These are phyloP conservation scores for Nicotiana tomentosiformis DNA, from an alignment of 257 asterid species.

Conservation along the genomic window DNA sequence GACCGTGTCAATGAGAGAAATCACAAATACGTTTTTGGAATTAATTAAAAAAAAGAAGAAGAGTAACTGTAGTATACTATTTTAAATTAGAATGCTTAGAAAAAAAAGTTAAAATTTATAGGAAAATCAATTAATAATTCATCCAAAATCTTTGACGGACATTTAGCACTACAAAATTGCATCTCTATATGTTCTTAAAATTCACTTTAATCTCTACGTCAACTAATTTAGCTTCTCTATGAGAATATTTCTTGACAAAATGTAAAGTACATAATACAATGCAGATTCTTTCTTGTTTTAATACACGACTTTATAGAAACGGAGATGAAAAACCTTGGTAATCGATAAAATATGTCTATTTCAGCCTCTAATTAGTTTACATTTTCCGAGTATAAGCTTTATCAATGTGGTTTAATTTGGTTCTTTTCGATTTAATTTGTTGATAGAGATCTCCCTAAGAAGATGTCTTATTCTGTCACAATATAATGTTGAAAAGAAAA, in stretches of 20 bases:
- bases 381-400: background rate
- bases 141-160: too few species aligned
- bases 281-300: background rate
- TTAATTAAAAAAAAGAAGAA: background rate
- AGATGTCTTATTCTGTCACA: background rate
- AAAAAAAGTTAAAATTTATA: background rate
- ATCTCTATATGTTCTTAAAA: background rate
- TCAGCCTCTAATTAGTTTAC: background rate
- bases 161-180: too few species aligned
- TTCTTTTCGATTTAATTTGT: background rate
- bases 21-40: background rate
- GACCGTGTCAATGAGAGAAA: background rate
- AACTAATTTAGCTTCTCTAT: background rate
- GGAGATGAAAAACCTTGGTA: background rate
- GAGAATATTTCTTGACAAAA: constrained; percentile 3
- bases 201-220: background rate
- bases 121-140: background rate
- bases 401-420: background rate
- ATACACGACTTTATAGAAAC: background rate
- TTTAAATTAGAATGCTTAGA: background rate
- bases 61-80: background rate
- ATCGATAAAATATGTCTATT: background rate
- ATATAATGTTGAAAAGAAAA: background rate
- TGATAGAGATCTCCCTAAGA: background rate
- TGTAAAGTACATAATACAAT: background rate